Evolutionary conservation across 1,284 basidiomycete genomes (phyloP).

Genomic region (Rugosomyces carneus): DNA sequence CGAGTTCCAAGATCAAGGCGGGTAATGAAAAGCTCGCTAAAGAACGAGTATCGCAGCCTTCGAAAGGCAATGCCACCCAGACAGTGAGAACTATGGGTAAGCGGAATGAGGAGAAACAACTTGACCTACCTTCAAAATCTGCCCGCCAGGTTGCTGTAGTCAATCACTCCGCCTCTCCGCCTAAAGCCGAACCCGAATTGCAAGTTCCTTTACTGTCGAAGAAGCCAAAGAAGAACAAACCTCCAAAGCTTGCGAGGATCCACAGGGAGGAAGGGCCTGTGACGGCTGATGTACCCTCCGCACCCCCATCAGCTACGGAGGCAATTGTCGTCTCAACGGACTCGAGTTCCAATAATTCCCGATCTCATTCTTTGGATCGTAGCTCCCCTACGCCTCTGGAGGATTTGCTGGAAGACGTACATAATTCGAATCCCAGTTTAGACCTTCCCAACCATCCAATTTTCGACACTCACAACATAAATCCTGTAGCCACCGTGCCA

Average conservation of each 20-base stretch:
- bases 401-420: constrained; percentile 60
- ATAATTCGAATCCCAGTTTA: constrained; percentile 52
- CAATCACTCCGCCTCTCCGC: constrained; percentile 11
- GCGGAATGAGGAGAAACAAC: constrained; percentile 19
- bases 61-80: constrained; percentile 28
- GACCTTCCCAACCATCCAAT: constrained; percentile 64
- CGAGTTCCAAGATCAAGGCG: constrained; percentile 23
- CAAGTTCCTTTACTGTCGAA: constrained; percentile 72
- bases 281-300: constrained; percentile 32
- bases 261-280: constrained; percentile 51
- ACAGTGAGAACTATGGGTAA: constrained; percentile 19
- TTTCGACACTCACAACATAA: constrained; percentile 65
- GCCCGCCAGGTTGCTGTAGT: constrained; percentile 17
- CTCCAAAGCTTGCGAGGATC: constrained; percentile 51
- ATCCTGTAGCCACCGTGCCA: constrained; percentile 67
- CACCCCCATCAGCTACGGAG: constrained; percentile 40
- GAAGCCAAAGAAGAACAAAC: constrained; percentile 76
- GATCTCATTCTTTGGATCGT: constrained; percentile 54
- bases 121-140: constrained; percentile 11
- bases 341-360: constrained; percentile 47
- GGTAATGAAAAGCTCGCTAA: constrained; percentile 20
- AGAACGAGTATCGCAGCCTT: constrained; percentile 23
- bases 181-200: constrained; percentile 29
- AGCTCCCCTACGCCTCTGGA: constrained; percentile 47
- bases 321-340: constrained; percentile 30